Base-by-base conservation (phyloP, 2,329 filamentous ascomycete genomes). In the Cyphellophora attinorum region DNA sequence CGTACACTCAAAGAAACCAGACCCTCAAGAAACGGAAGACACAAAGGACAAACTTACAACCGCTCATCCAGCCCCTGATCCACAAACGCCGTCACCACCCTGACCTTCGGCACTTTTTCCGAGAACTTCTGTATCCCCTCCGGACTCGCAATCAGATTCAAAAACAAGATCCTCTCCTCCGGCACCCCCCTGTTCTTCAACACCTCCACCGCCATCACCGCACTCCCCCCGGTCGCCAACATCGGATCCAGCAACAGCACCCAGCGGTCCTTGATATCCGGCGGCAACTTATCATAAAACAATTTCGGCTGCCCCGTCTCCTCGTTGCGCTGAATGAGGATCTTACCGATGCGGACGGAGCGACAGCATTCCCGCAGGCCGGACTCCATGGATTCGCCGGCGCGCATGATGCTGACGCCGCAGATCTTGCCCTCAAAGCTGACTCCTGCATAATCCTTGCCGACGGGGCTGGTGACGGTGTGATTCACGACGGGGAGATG, bases 381-480 rank as follows among this genome's bases (percentile, higher is more conserved):
- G 61, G 96, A 86, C 64, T 98, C 91, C 91, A 98, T 98, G 39
- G 89, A 85, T 64, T 98, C 91, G 33, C 91, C 91, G 10, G 91
- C 91, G 45, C 91, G 78, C 91, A 98, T 96, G 51, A 98, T 98
- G 5, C 85, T 93, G 11, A 98, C 91, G 35, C 91, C 91, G 55
- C 91, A 98, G 50, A 98, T 98, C 65, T 96, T 95, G 46, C 91
- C 91, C 58, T 96, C 81, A 53, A 98, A 98, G 62, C 83, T 82
- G 45, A 98, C 83, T 17, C 91, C 91, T 19, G 82, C 76, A 61
- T 98, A 98, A 34, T 76, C 76, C 44, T 81, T 79, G 27, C 88
- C 89, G 28, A 95, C 83, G 1, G 91, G 91, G 5, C 91, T 96
- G 27, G 81, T 93, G 53, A 98, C 82, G 18, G 79, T 78, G 52